Evolutionary conservation across 306 rosid genomes (phyloP).

Genomic region (Purshia tridentata): DNA sequence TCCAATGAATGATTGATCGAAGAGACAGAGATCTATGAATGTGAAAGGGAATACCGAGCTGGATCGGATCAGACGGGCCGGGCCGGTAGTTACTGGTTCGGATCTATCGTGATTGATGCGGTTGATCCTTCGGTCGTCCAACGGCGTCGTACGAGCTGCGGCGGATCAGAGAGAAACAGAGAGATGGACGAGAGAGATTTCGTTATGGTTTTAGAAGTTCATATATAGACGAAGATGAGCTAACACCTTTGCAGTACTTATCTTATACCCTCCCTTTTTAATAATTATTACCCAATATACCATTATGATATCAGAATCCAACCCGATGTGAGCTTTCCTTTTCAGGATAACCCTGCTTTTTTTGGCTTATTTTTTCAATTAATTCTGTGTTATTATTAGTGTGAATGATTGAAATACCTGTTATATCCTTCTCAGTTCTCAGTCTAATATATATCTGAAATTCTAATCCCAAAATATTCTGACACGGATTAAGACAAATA

Average conservation of each 20-base stretch:
- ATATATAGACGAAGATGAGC: constrained; percentile 16
- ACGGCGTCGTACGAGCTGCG: constrained; percentile 20
- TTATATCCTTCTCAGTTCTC: not conserved
- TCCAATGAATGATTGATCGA: not conserved
- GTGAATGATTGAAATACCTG: not conserved
- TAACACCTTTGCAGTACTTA: not conserved
- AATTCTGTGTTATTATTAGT: not conserved
- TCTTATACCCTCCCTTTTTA: constrained; percentile 2
- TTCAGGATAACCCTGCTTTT: not conserved
- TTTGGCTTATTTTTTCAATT: not conserved
- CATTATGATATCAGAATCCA: not conserved
- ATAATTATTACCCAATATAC: not conserved
- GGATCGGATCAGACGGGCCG: constrained; percentile 11
- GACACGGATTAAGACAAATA: constrained; percentile 19
- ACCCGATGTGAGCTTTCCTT: not conserved
- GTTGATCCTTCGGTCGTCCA: constrained; percentile 5
- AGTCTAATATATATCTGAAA: too few species aligned
- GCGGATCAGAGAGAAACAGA: constrained; percentile 34
- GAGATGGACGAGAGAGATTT: not conserved
- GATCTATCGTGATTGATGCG: constrained; percentile 14
- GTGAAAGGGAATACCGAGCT: constrained; percentile 17
- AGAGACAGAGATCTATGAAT: constrained; percentile 11
- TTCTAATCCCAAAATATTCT: not conserved
- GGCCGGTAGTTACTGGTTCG: not conserved
- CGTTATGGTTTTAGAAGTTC: not conserved